Evolutionary conservation across 305 asterid species (phyloP).

Genomic region (Solanum hybrid): DNA sequence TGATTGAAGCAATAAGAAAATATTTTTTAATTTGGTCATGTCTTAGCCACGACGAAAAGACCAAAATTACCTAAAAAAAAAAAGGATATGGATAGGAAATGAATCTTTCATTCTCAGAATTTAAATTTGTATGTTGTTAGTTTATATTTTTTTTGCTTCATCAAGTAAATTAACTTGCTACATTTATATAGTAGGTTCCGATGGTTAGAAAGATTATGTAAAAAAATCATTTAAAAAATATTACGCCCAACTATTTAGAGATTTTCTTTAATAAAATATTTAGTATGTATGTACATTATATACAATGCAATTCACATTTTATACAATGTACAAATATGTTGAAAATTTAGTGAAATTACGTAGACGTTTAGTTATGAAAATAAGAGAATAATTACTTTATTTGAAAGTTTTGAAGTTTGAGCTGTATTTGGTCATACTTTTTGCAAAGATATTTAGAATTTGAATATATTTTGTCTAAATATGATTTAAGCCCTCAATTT

Average conservation of each 20-base stretch:
- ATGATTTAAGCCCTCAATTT: neutral
- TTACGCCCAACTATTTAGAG: neutral
- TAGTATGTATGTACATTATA: too few species aligned
- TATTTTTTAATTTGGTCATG: too few species aligned
- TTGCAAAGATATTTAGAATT: too few species aligned
- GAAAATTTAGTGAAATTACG: neutral
- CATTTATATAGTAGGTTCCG: neutral
- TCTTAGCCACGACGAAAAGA: neutral
- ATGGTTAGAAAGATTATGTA: neutral
- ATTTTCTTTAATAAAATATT: too few species aligned
- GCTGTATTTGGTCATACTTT: neutral
- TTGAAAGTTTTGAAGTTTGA: neutral
- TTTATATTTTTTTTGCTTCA: neutral
- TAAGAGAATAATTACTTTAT: too few species aligned
- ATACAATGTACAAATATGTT: neutral
- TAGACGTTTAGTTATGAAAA: too few species aligned
- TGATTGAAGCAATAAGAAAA: too few species aligned
- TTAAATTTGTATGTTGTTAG: neutral
- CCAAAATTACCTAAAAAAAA: neutral
- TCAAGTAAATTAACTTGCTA: neutral
- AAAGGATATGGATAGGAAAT: neutral
- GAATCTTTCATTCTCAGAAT: neutral
- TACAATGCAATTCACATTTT: neutral
- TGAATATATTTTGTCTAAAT: too few species aligned
- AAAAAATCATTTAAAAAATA: too few species aligned